Evolutionary conservation across 352 stramenopile species (phyloP), one percentile per base, ranked within the genome.

Genomic region (Globisporangium canariense): DNA sequence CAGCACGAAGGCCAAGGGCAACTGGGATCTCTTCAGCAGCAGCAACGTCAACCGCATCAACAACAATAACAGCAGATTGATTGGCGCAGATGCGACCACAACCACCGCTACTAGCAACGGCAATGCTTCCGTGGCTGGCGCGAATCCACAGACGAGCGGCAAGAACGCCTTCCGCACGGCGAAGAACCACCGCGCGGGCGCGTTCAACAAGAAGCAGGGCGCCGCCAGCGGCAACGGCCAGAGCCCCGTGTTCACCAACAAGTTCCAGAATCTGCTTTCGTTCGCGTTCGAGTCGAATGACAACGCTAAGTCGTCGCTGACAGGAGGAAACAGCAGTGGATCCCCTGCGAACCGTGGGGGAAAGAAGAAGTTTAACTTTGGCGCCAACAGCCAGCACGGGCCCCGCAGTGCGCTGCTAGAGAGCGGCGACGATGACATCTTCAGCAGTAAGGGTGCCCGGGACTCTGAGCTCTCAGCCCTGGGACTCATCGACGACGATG

Each of bases 181-280:
- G 32, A 62, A 62, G 54, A 62, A 25, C 43, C 52, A 43, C 4
- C 61, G 61, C 22, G 54, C 18, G 14, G 54, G 54, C 20, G 54
- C 43, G 20, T 67, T 67, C 32, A 75, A 72, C 55, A 78, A 81
- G 43, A 66, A 61, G 28, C 46, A 59, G 40, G 53, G 34, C 14
- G 43, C 40, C n/a, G 32, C 40, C 9, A 30, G 10, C 51, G 62
- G 62, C 20, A 53, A 47, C 22, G 53, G 60, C 45, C 64, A 88
- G 49, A 60, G 53, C 16, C 69, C 72, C 4, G 78, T 90, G 49
- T 90, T 90, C 60, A 91, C 84, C 22, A 90, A 93, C 76, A 91
- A 93, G 69, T 93, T 93, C 57, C 81, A 91, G 71, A 93, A 93
- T 69, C 63, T 93, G 57, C 62, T 93, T 57, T 91, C 78, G 54